Evolutionary conservation across 352 stramenopile species (phyloP).

Genomic region (Globisporangium nagaii): DNA sequence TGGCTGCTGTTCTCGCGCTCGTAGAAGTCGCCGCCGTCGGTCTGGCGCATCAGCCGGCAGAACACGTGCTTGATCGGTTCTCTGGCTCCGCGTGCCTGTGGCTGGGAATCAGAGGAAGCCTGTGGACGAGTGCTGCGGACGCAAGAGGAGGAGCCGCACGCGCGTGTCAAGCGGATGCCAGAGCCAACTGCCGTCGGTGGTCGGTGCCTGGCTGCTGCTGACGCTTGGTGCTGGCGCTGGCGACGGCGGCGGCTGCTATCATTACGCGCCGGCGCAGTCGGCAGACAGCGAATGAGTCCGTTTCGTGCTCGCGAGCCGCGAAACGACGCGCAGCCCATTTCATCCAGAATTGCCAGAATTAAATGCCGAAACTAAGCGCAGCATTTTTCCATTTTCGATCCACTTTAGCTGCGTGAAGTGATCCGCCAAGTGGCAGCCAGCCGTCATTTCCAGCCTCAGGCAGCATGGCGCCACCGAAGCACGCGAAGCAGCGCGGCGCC

Average conservation of each 20-base stretch:
- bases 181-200: neutral
- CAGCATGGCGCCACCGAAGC: conserved; percentile 8
- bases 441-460: too few relatives aligned
- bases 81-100: neutral
- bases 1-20: neutral
- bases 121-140: neutral
- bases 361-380: too few relatives aligned
- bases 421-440: too few relatives aligned
- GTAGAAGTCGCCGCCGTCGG: neutral
- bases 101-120: neutral
- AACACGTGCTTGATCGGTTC: too few relatives aligned
- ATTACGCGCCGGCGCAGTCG: neutral
- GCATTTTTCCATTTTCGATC: too few relatives aligned
- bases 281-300: too few relatives aligned
- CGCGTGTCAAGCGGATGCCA: neutral
- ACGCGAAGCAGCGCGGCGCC: neutral
- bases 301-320: too few relatives aligned
- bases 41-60: neutral
- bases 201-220: neutral
- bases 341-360: too few relatives aligned
- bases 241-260: too few relatives aligned
- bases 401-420: too few relatives aligned
- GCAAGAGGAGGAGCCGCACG: neutral
- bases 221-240: too few relatives aligned
- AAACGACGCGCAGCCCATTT: too few relatives aligned